These are phyloP conservation scores for Vachellia collinsii DNA, from an alignment of 306 rosid genomes.

Conservation along the genomic window DNA sequence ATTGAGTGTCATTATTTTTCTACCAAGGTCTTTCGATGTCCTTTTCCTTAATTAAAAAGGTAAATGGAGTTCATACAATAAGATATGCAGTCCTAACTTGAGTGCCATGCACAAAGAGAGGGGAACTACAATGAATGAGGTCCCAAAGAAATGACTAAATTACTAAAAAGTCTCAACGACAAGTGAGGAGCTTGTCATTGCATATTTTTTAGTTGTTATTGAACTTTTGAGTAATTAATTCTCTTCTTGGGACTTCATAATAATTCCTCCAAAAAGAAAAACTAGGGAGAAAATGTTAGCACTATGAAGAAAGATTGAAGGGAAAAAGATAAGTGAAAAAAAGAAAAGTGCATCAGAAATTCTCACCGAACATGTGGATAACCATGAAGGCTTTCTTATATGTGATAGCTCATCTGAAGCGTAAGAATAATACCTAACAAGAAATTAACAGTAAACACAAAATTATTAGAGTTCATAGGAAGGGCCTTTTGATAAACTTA, in stretches of 20 bases:
- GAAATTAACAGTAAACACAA: too few relatives aligned
- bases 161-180: too few relatives aligned
- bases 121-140: too few relatives aligned
- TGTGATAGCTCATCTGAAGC: conserved; percentile 44
- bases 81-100: neutral
- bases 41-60: neutral
- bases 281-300: neutral
- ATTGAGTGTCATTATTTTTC: neutral
- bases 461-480: too few relatives aligned
- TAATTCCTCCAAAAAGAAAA: neutral
- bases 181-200: too few relatives aligned
- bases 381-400: conserved; percentile 85
- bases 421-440: too few relatives aligned
- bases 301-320: neutral
- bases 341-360: neutral
- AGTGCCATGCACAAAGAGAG: neutral
- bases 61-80: conserved; percentile 8
- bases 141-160: too few relatives aligned
- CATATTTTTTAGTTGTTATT: too few relatives aligned
- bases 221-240: too few relatives aligned
- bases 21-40: neutral
- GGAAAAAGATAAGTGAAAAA: neutral
- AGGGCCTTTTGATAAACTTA: too few relatives aligned
- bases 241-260: too few relatives aligned
- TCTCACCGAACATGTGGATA: conserved; percentile 73